Evolutionary conservation across 495 filamentous ascomycete genomes (phyloP).

Genomic region (Podospora bellae-mahoneyi): DNA sequence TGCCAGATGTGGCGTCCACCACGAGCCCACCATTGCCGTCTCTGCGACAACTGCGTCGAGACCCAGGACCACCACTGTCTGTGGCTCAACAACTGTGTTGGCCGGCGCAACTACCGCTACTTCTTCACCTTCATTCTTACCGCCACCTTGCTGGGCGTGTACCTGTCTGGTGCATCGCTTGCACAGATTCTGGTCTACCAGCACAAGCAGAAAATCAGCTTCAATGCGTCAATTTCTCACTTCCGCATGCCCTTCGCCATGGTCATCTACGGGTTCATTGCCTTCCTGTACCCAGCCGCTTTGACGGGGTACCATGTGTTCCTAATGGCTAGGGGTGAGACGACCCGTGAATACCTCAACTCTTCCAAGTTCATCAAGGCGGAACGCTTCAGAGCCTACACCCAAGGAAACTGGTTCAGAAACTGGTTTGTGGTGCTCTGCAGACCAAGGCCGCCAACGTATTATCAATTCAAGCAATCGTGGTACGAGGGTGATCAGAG

Average conservation of each 20-base stretch:
- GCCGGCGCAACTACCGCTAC: conserved; percentile 95
- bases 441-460: conserved; percentile 82
- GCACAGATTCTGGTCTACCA: conserved; percentile 76
- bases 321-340: conserved; percentile 84
- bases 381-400: conserved; percentile 88
- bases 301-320: conserved; percentile 86
- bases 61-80: conserved; percentile 98
- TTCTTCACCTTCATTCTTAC: conserved; percentile 87
- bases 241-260: conserved; percentile 84
- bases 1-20: conserved; percentile 96
- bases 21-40: conserved; percentile 89
- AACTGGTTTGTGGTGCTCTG: conserved; percentile 82
- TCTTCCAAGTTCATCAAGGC: conserved; percentile 89
- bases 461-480: conserved; percentile 76
- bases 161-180: conserved; percentile 70
- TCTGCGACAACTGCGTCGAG: conserved; percentile 96
- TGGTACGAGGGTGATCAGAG: conserved; percentile 84
- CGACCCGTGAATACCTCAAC: conserved; percentile 92
- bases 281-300: conserved; percentile 75
- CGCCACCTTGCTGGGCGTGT: conserved; percentile 70
- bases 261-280: conserved; percentile 76
- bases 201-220: conserved; percentile 56
- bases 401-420: conserved; percentile 67
- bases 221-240: conserved; percentile 60
- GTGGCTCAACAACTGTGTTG: conserved; percentile 98